Base-by-base conservation (phyloP, 495 filamentous ascomycete species). In the Trypethelium eluteriae region DNA sequence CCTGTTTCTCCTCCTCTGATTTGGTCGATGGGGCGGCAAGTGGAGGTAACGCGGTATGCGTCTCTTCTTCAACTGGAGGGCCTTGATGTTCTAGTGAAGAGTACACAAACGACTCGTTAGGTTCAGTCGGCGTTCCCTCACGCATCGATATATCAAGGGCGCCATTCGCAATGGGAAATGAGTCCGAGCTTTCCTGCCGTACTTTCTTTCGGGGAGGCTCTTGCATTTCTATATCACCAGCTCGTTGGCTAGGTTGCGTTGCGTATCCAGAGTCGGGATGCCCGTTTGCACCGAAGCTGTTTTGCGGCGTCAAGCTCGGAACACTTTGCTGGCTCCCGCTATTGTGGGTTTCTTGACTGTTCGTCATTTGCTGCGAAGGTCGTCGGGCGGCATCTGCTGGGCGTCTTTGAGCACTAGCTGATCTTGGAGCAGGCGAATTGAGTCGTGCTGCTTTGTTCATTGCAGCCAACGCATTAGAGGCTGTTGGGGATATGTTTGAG, bases 401-500 rank as follows among this genome's bases (percentile, higher is more conserved):
- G 75, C 85, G 78, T 57, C 82, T 77, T 67, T 78, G 78, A 65
- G 80, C 81, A 53, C 74, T 78, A 39, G 75, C 78, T 12, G 77
- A 74, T 39, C 89, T 80, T 11, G 88, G 89, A 14, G 82, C 87
- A 18, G 91, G 91, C 4, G 93, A 96, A 74, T 96, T 93, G 74
- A 96, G 89, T 1, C 93, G 83, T 39, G 94, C 92, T 18, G 75
- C 77, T 77, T 97, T 97, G 82, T 89, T 96, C 76, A 98, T 93
- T 38, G 93, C 93, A 71, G 90, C 92, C 65, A 98, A 88, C 5
- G 93, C 94, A 70, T 89, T 91, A 1, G 92, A 93, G 4, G 95
- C 91, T 1, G 92, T 94, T 61, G 88, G 88, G 3, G 93, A 97
- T 68, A 98, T 96, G 73, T 94, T 96, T 71, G 92, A 90, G 79